phyloP scores from a whole-genome alignment of 345 rosid genomes.

The Citrus inodora region DNA sequence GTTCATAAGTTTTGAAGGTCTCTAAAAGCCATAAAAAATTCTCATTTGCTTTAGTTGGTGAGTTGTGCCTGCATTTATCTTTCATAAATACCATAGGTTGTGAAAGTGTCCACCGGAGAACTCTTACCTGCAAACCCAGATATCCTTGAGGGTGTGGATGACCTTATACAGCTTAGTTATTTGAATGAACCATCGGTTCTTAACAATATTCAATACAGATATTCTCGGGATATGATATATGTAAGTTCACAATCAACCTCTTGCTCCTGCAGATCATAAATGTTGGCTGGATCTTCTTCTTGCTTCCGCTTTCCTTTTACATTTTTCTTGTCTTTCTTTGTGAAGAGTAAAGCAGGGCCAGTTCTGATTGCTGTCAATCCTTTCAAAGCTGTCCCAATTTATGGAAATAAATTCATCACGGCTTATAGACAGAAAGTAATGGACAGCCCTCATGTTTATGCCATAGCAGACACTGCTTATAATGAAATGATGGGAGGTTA shows the following conservation, averaged over 20 bases:
- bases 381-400: conserved; percentile 59
- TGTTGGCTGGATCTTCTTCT: conserved; percentile 3
- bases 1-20: conserved; percentile 19
- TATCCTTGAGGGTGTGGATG: conserved; percentile 79
- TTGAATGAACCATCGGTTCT: conserved; percentile 94
- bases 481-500: conserved; percentile 93
- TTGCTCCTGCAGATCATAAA: conserved; percentile 3
- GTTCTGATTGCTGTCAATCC: conserved; percentile 90
- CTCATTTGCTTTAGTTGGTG: conserved; percentile 13
- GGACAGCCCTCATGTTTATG: conserved; percentile 80
- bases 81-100: conserved; percentile 45
- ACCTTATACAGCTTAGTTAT: conserved; percentile 91
- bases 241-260: conserved; percentile 48
- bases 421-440: conserved; percentile 59
- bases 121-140: conserved; percentile 96
- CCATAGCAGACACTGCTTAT: conserved; percentile 78
- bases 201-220: conserved; percentile 80
- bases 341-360: conserved; percentile 92
- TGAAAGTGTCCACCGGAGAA: conserved; percentile 62
- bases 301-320: conserved; percentile 13
- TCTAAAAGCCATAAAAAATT: conserved; percentile 6
- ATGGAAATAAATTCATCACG: conserved; percentile 53
- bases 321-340: conserved; percentile 15
- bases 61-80: conserved; percentile 24
- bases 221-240: conserved; percentile 71